Conservation (phyloP, 805 yeast species). For the Wickerhamomyces hampshirensis region DNA sequence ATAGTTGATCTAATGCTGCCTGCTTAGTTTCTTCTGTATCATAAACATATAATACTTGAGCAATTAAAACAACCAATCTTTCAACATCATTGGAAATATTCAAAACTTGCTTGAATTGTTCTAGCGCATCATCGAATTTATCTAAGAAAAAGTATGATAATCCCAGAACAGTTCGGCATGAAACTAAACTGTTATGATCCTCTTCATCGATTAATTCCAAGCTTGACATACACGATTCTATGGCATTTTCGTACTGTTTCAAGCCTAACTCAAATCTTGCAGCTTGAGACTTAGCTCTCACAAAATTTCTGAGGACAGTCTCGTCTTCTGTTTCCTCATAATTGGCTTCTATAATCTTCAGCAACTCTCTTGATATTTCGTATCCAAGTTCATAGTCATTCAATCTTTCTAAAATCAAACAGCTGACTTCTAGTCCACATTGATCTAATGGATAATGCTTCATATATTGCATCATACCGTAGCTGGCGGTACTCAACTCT, state of each 20-base stretch:
- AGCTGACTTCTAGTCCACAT: conserved; percentile 51
- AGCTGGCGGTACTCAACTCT: conserved; percentile 60
- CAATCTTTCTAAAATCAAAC: conserved; percentile 63
- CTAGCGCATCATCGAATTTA: conserved; percentile 61
- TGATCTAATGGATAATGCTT: conserved; percentile 56
- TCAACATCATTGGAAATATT: conserved; percentile 51
- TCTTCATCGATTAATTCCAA: conserved; percentile 37
- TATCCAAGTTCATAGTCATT: conserved; percentile 55
- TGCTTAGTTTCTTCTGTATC: conserved; percentile 73
- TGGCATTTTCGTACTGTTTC: conserved; percentile 49
- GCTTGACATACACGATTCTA: conserved; percentile 55
- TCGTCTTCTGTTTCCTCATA: conserved; percentile 55
- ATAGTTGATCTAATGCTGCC: conserved; percentile 81
- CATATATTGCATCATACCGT: conserved; percentile 61
- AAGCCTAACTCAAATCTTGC: conserved; percentile 69
- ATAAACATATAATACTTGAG: conserved; percentile 75
- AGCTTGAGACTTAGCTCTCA: conserved; percentile 59
- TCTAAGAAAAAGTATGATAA: conserved; percentile 59
- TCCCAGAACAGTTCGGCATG: conserved; percentile 70
- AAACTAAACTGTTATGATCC: conserved; percentile 34
- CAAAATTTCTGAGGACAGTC: conserved; percentile 43
- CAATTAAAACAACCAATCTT: conserved; percentile 63
- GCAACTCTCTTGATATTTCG: conserved; percentile 40
- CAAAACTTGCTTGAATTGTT: conserved; percentile 62
- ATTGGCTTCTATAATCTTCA: conserved; percentile 44